A percentile compares a stretch with the other conserved stretches of the same genome.
Evolutionary conservation across 306 rosid species (phyloP).

Genomic region (Quillaja saponaria): DNA sequence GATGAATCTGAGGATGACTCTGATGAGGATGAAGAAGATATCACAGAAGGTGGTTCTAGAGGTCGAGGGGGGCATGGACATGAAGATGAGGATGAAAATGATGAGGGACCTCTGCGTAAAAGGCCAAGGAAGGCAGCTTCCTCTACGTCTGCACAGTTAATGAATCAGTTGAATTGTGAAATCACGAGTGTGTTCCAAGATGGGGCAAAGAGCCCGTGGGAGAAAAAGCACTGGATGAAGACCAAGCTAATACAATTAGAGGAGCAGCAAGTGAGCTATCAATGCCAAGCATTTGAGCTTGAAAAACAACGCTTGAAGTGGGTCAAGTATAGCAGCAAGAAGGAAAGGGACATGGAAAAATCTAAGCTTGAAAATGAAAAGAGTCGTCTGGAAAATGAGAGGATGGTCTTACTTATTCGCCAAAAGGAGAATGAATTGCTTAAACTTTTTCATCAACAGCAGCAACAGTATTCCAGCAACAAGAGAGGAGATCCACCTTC

Average conservation of each 20-base stretch:
- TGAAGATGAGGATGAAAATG: slow-evolving; percentile 57
- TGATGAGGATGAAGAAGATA: slow-evolving; percentile 61
- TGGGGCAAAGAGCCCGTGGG: slow-evolving; percentile 60
- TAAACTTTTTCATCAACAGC: slow-evolving; percentile 46
- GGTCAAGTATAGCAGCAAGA: slow-evolving; percentile 76
- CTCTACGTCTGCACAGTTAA: slow-evolving; percentile 28
- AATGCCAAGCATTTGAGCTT: slow-evolving; percentile 55
- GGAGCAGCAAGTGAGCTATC: slow-evolving; percentile 57
- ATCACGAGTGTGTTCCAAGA: slow-evolving; percentile 59
- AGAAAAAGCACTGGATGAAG: slow-evolving; percentile 79
- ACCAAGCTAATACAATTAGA: slow-evolving; percentile 54
- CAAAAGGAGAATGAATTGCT: slow-evolving; percentile 65
- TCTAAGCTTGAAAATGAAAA: slow-evolving; percentile 69
- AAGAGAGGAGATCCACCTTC: slow-evolving; percentile 49
- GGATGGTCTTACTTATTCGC: slow-evolving; percentile 63
- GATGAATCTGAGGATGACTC: slow-evolving; percentile 53
- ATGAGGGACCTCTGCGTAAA: slow-evolving; percentile 43
- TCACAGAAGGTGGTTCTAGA: slow-evolving; percentile 45
- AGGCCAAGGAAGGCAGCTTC: slow-evolving; percentile 38
- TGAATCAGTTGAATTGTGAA: slow-evolving; percentile 54
- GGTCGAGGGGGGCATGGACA: slow-evolving; percentile 47
- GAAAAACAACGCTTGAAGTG: slow-evolving; percentile 85
- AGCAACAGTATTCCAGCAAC: slow-evolving; percentile 49
- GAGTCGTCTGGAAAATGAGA: slow-evolving; percentile 62
- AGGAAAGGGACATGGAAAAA: slow-evolving; percentile 90